Percentiles rank a stretch among this genome's conserved stretches.
These are phyloP conservation scores for Hippophae gyantsensis DNA, from an alignment of 306 rosid genomes.

Conservation along the genomic window DNA sequence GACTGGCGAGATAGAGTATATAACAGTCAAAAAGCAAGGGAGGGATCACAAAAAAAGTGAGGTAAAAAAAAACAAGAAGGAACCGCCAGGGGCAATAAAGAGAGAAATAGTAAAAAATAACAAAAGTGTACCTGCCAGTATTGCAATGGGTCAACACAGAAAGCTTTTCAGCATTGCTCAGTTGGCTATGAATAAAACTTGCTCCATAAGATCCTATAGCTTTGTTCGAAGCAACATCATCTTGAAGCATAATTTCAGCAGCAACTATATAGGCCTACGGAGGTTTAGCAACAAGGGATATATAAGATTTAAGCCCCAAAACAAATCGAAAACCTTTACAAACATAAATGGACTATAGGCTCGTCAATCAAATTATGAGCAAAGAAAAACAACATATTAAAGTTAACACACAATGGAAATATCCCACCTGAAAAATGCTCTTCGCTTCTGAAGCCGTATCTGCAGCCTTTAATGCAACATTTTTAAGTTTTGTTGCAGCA, in stretches of 20 bases:
- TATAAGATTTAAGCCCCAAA: not conserved
- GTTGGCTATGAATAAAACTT: constrained; percentile 31
- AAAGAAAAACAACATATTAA: not conserved
- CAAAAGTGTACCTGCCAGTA: constrained; percentile 68
- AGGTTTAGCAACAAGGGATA: constrained; percentile 1
- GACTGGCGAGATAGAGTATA: constrained; percentile 28
- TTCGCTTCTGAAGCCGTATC: constrained; percentile 39
- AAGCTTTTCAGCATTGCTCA: constrained; percentile 29
- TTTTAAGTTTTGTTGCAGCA: constrained; percentile 67
- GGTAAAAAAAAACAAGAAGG: no score
- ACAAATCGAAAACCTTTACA: not conserved
- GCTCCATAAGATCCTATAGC: constrained; percentile 92
- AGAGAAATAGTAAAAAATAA: not conserved
- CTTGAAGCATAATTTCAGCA: constrained; percentile 75
- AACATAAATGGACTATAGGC: no score
- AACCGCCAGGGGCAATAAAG: not conserved
- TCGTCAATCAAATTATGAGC: no score
- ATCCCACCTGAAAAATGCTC: constrained; percentile 55
- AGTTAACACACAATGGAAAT: not conserved
- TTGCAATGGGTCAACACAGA: constrained; percentile 94
- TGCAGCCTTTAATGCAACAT: constrained; percentile 46
- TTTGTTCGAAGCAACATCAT: constrained; percentile 79
- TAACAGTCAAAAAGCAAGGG: not conserved
- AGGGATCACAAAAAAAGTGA: not conserved
- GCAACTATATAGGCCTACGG: constrained; percentile 71